A percentile compares a stretch with the other conserved stretches of the same genome.
phyloP scores from a whole-genome alignment of 306 rosid species.

The Rubus parviflorus region DNA sequence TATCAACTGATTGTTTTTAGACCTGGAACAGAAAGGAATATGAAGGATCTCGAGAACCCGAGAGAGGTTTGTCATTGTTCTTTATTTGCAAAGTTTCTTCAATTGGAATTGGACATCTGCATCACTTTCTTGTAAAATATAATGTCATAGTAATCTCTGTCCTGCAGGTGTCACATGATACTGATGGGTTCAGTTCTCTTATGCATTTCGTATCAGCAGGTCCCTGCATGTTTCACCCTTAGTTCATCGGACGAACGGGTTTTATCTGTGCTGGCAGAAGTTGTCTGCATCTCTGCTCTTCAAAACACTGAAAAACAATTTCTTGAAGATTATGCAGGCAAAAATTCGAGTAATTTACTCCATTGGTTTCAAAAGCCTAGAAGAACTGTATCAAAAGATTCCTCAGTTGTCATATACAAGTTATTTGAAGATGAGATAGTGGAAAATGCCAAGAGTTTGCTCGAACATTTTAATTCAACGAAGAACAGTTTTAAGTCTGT shows the following conservation, averaged over 20 bases:
- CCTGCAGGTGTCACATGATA: constrained; percentile 88
- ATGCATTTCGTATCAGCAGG: constrained; percentile 91
- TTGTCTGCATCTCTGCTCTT: constrained; percentile 69
- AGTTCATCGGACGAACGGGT: constrained; percentile 60
- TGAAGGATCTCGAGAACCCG: constrained; percentile 81
- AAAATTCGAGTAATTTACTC: constrained; percentile 44
- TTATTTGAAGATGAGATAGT: constrained; percentile 74
- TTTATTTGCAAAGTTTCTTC: constrained; percentile 8
- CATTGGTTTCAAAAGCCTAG: constrained; percentile 62
- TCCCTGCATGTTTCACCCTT: constrained; percentile 67
- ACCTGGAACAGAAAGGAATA: constrained; percentile 73
- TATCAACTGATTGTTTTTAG: constrained; percentile 58
- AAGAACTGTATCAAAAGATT: constrained; percentile 62
- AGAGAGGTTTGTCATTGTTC: constrained; percentile 66
- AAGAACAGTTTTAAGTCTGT: constrained; percentile 42
- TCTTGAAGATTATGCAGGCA: constrained; percentile 46
- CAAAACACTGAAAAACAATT: constrained; percentile 62
- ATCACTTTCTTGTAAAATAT: constrained; percentile 42
- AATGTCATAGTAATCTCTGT: constrained; percentile 61
- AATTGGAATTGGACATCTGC: constrained; percentile 21
- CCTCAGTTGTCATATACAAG: constrained; percentile 55
- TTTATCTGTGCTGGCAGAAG: constrained; percentile 76
- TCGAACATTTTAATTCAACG: constrained; percentile 50
- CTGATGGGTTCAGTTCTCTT: constrained; percentile 91
- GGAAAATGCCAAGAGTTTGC: constrained; percentile 69